Evolutionary conservation across 176 grass and related monocot species (phyloP), one percentile per base, ranked within the genome.

Genomic region (Musa beccarii): DNA sequence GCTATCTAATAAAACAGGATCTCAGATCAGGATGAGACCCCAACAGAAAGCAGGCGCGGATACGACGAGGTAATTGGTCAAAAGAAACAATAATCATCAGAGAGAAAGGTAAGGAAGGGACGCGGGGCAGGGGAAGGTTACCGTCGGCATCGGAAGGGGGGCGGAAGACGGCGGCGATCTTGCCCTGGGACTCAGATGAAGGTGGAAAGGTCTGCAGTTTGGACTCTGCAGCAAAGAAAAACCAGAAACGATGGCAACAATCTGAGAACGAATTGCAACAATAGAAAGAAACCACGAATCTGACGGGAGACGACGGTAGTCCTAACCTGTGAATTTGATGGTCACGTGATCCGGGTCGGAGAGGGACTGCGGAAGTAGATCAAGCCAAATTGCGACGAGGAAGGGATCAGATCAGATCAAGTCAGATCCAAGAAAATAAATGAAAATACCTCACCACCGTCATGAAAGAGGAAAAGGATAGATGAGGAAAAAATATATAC

Each of bases 151-250:
- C 96, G 53, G 84, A 84, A 80, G 96, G 96, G 68, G 91, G 91
- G 52, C 90, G 96, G 88, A 91, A 95, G 73, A 85, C 86, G 74
- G 83, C 84, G 65, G 88, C 84, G 83, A 99, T 92, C 86, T 99
- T 99, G 73, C 96, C 89, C 89, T 85, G 80, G 69, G 86, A 74
- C 21, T 95, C 89, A 57, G 88, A 51, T 17, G 68, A 85, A 20
- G 96, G 86, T 55, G 96, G 84, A 83, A 99, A 99, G 49, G 84
- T 99, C 85, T 99, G 91, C 54, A 99, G 88, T 79, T 88, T 92
- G 74, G 91, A 94, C 59, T 87, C 96, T 87, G 76, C 54, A 80
- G 26, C 71, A 17, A 53, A 68, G 49, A 49, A 81, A 19, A n/a
- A 54, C 65, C 78, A 29, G 73, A 51, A 28, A 28, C 0, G 16